Conservation (phyloP, 306 rosid genomes). For the Sindora glabra region DNA sequence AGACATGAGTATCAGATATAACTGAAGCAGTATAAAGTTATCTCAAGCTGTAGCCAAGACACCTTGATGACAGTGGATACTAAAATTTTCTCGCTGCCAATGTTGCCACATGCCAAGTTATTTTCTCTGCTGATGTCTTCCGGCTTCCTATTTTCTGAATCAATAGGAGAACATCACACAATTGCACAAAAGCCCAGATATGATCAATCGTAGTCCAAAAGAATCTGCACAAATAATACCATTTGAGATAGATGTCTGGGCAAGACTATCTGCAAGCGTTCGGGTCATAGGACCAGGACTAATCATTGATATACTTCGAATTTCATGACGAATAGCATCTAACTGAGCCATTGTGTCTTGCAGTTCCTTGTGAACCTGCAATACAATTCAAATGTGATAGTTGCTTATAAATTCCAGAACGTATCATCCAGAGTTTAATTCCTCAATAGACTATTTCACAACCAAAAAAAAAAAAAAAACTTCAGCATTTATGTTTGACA, state of each 20-base stretch:
- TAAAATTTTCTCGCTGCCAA: too few species aligned
- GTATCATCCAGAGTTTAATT: too few species aligned
- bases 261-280: conserved; percentile 46
- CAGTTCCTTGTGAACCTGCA: conserved; percentile 79
- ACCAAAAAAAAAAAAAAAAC: too few species aligned
- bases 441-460: too few species aligned
- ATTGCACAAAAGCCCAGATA: conserved; percentile 11
- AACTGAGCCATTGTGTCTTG: conserved; percentile 78
- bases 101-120: background rate
- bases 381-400: too few species aligned
- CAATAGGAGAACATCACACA: background rate
- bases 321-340: conserved; percentile 80
- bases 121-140: conserved; percentile 14
- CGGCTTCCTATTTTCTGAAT: conserved; percentile 14
- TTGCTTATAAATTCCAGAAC: too few species aligned
- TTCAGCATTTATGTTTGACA: background rate
- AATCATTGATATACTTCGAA: conserved; percentile 52
- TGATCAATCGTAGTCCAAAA: background rate
- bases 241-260: conserved; percentile 11
- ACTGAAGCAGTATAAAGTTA: background rate
- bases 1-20: conserved; percentile 1
- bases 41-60: conserved; percentile 11
- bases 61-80: conserved; percentile 21
- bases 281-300: conserved; percentile 70
- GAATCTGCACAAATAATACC: conserved; percentile 17